Conservation (phyloP, 2,329 filamentous ascomycete genomes). For the Fusarium subtropicale region DNA sequence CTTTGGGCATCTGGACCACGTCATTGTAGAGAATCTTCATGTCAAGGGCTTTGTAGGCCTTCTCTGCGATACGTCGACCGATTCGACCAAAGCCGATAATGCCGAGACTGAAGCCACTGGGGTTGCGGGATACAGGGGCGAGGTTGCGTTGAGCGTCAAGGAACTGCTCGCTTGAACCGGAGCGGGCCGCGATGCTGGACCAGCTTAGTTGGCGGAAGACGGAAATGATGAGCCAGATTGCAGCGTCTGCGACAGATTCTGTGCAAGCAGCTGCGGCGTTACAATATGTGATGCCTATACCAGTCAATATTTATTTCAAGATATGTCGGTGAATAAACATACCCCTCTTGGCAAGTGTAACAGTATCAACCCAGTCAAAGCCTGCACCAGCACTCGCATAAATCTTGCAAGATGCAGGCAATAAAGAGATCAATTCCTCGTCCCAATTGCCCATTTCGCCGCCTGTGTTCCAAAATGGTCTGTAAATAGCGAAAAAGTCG, state of each 20-base stretch:
- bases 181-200: slow-evolving; percentile 44
- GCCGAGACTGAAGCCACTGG: slow-evolving; percentile 42
- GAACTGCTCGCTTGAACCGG: slow-evolving; percentile 44
- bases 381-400: slow-evolving; percentile 46
- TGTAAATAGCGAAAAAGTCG: slow-evolving; percentile 44
- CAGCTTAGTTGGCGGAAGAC: slow-evolving; percentile 45
- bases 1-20: slow-evolving; percentile 38
- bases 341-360: slow-evolving; percentile 40
- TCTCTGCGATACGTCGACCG: slow-evolving; percentile 44
- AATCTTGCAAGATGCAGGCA: slow-evolving; percentile 43
- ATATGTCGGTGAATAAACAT: neutral
- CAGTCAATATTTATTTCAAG: neutral
- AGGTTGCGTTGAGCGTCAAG: slow-evolving; percentile 43
- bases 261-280: slow-evolving; percentile 46
- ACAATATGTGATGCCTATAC: slow-evolving; percentile 43
- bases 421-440: slow-evolving; percentile 40
- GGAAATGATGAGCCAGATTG: slow-evolving; percentile 47
- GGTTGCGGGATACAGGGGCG: slow-evolving; percentile 43
- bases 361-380: slow-evolving; percentile 47
- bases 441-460: slow-evolving; percentile 48
- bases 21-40: slow-evolving; percentile 49
- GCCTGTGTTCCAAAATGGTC: slow-evolving; percentile 46
- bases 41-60: slow-evolving; percentile 45
- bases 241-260: slow-evolving; percentile 44
- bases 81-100: slow-evolving; percentile 46